A percentile compares a stretch with the other conserved stretches of the same genome.
Evolutionary conservation across 371 early-diverging fungal genomes (phyloP).

Genomic region (Apophysomyces ossiformis): DNA sequence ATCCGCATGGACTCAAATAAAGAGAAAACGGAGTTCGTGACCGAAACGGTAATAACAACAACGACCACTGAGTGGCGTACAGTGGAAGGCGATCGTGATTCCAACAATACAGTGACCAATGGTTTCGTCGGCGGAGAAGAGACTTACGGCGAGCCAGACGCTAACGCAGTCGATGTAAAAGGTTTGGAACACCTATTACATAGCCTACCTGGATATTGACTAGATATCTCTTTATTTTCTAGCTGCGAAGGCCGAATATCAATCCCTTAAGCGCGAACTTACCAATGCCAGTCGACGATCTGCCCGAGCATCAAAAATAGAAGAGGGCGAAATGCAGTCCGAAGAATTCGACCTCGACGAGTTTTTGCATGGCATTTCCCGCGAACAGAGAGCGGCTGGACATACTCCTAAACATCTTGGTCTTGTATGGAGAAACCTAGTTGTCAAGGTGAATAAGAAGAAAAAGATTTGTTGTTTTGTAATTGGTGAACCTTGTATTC

Average conservation of each 20-base stretch:
- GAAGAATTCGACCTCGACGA: conserved; percentile 44
- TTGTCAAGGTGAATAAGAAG: conserved; percentile 27
- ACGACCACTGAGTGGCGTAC: conserved; percentile 2
- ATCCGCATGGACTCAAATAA: conserved; percentile 3
- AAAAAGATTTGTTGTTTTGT: too few species aligned
- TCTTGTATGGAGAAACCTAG: conserved; percentile 50
- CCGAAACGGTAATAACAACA: not conserved
- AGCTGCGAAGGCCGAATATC: conserved; percentile 26
- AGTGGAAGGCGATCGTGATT: conserved; percentile 10
- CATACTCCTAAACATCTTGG: conserved; percentile 45
- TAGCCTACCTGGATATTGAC: too few species aligned
- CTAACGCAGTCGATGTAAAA: conserved; percentile 30
- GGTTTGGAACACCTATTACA: conserved; percentile 11
- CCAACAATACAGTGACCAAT: conserved; percentile 6
- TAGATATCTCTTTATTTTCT: not conserved
- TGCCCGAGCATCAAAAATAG: conserved; percentile 15
- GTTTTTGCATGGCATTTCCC: conserved; percentile 31
- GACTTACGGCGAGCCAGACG: conserved; percentile 26
- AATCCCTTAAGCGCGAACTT: conserved; percentile 23
- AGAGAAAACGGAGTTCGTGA: conserved; percentile 3
- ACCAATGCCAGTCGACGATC: conserved; percentile 15
- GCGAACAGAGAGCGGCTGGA: conserved; percentile 22
- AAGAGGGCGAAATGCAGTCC: conserved; percentile 28
- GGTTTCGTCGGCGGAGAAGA: conserved; percentile 12
- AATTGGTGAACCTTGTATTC: too few species aligned